Evolutionary conservation across 495 filamentous ascomycete species (phyloP).

Genomic region (Chlorociboria aeruginascens): DNA sequence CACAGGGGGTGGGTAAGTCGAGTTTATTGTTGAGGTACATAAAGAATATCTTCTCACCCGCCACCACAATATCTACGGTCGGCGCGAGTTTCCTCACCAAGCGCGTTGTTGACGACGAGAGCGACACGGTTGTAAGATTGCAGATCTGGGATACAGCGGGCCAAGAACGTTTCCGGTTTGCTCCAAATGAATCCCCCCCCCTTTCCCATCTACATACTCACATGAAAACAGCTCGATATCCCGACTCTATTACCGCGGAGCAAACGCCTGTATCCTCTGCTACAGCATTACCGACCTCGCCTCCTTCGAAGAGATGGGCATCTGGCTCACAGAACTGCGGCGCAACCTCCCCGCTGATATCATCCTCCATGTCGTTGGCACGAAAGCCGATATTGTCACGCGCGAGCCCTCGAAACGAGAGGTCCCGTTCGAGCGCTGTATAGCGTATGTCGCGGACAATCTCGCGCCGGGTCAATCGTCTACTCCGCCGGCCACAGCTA

Average conservation of each 20-base stretch:
- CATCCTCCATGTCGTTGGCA: slow-evolving; percentile 93
- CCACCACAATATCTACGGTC: slow-evolving; percentile 65
- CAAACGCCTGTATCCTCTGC: slow-evolving; percentile 87
- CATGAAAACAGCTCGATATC: slow-evolving; percentile 48
- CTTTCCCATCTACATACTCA: neutral
- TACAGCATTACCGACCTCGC: slow-evolving; percentile 83
- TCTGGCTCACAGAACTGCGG: slow-evolving; percentile 62
- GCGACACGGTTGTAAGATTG: slow-evolving; percentile 66
- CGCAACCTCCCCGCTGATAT: slow-evolving; percentile 42
- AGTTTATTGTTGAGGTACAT: slow-evolving; percentile 38
- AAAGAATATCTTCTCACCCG: slow-evolving; percentile 30
- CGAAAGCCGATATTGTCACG: slow-evolving; percentile 85
- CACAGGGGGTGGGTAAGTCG: slow-evolving; percentile 92
- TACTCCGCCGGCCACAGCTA: slow-evolving; percentile 54
- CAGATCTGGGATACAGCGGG: slow-evolving; percentile 95
- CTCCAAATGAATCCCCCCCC: neutral
- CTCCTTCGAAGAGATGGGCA: slow-evolving; percentile 87
- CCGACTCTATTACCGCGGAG: slow-evolving; percentile 87
- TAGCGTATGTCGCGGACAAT: slow-evolving; percentile 88
- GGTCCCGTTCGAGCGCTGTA: slow-evolving; percentile 87
- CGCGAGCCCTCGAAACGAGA: slow-evolving; percentile 61
- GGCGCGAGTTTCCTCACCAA: slow-evolving; percentile 94
- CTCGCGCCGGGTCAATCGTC: slow-evolving; percentile 53
- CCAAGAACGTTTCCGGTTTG: slow-evolving; percentile 76
- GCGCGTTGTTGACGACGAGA: slow-evolving; percentile 72